Base-by-base conservation (phyloP, 345 rosid genomes). In the Gossypium sturtianum region DNA sequence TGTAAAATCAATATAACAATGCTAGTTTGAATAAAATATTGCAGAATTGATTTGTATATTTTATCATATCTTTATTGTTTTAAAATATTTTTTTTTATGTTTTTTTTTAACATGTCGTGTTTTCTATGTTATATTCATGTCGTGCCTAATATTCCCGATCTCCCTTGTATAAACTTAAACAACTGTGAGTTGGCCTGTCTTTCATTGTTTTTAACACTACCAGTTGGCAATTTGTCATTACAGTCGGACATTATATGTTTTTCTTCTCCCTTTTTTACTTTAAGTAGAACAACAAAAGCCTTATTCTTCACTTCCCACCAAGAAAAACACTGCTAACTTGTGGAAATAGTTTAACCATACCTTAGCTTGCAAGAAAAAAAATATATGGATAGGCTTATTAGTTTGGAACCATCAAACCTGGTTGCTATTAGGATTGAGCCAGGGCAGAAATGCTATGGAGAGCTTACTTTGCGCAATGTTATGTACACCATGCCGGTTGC, bases 401-500 rank as follows among this genome's bases (percentile, higher is more conserved):
- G 87, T 51, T 75, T 88, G 79, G 90, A 88, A 79, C 91, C 91
- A 11, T 90, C 90, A 7, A 88, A 70, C 64, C 49, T 83, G 19
- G 86, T 84, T 10, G 75, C 81, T 0, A 66, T 88, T 53, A 76
- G 91, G 59, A 80, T 88, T 68, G 88, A 86, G 48, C 83, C 85
- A 1, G 91, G 86, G 16, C 80, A 79, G 70, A 88, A 82, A 76
- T 87, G 89, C 71, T 76, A 16, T 20, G 91, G 91, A 0, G 85
- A 86, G 79, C 80, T 90, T 34, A 83, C 86, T 16, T 84, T 90
- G 2, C 87, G 90, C 44, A 90, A 90, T 56, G 94, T 90, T 41
- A 90, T 88, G 94, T 60, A 83, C 83, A 90, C 94, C 27, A 90
- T 86, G 91, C 91, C 91, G 9, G 89, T 90, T 3, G 94, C 88